phyloP scores from a whole-genome alignment of 257 asterid species.

The Plantago ovata region DNA sequence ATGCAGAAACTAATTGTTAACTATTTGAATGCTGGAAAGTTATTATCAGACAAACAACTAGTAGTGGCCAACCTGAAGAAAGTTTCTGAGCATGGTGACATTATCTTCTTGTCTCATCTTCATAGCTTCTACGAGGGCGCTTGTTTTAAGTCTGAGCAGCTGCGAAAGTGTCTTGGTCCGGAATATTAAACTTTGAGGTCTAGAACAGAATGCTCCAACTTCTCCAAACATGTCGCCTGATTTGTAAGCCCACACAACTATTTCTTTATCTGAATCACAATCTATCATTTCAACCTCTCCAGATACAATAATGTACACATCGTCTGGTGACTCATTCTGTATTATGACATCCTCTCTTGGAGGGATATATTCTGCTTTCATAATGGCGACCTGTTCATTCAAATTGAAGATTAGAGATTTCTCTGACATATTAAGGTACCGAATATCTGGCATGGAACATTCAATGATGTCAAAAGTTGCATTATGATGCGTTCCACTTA shows the following conservation, averaged over 20 bases:
- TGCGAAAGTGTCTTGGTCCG: conserved; percentile 85
- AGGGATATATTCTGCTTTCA: conserved; percentile 84
- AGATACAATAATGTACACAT: conserved; percentile 77
- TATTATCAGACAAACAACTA: too few relatives aligned
- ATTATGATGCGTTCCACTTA: conserved; percentile 18
- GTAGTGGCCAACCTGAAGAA: conserved; percentile 59
- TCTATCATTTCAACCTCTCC: conserved; percentile 89
- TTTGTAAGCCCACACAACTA: conserved; percentile 41
- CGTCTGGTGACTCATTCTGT: conserved; percentile 80
- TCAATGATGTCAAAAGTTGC: background rate
- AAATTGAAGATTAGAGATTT: background rate
- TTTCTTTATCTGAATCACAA: conserved; percentile 55
- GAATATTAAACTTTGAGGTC: conserved; percentile 70
- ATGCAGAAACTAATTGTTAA: background rate
- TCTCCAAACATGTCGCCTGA: conserved; percentile 83
- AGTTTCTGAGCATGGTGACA: conserved; percentile 64
- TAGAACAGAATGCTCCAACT: conserved; percentile 72
- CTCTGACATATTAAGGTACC: too few relatives aligned
- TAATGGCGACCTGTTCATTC: conserved; percentile 63
- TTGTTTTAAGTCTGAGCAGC: conserved; percentile 67
- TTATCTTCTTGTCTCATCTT: conserved; percentile 66
- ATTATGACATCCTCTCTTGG: conserved; percentile 89
- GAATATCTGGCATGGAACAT: background rate
- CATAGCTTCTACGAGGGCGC: conserved; percentile 54
- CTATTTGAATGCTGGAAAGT: too few relatives aligned